Evolutionary conservation across 768 basidiomycete genomes (phyloP).

Genomic region (Nevesoporus exiguus): DNA sequence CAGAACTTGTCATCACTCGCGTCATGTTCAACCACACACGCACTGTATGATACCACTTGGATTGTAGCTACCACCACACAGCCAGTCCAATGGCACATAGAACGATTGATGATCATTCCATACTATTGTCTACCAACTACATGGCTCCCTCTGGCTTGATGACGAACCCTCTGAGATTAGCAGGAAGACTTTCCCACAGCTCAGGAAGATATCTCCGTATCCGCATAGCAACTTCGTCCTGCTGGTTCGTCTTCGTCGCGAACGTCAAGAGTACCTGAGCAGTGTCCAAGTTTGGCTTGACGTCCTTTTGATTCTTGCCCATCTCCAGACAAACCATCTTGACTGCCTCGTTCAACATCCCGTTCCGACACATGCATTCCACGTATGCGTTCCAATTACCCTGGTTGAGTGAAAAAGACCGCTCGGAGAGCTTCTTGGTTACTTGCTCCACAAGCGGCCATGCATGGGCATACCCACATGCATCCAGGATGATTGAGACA

Average conservation of each 20-base stretch:
- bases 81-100: slow-evolving; percentile 14
- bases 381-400: slow-evolving; percentile 81
- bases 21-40: slow-evolving; percentile 70
- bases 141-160: slow-evolving; percentile 18
- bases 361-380: slow-evolving; percentile 79
- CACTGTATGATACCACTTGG: slow-evolving; percentile 33
- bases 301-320: slow-evolving; percentile 41
- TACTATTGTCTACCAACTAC: background rate
- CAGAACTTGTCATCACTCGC: slow-evolving; percentile 40
- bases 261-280: slow-evolving; percentile 55
- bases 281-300: slow-evolving; percentile 48
- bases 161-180: slow-evolving; percentile 17
- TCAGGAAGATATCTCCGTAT: slow-evolving; percentile 41
- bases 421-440: slow-evolving; percentile 47
- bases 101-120: slow-evolving; percentile 14
- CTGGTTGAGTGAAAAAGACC: slow-evolving; percentile 51
- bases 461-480: slow-evolving; percentile 65
- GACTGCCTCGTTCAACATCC: slow-evolving; percentile 63
- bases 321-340: slow-evolving; percentile 64
- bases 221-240: slow-evolving; percentile 43
- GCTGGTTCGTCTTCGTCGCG: slow-evolving; percentile 41
- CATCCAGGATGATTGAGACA: slow-evolving; percentile 82
- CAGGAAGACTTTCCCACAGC: slow-evolving; percentile 31
- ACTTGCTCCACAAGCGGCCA: slow-evolving; percentile 51
- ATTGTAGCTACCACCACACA: slow-evolving; percentile 19